phyloP scores from a whole-genome alignment of 2,329 filamentous ascomycete species.

The Falciphora oryzae region DNA sequence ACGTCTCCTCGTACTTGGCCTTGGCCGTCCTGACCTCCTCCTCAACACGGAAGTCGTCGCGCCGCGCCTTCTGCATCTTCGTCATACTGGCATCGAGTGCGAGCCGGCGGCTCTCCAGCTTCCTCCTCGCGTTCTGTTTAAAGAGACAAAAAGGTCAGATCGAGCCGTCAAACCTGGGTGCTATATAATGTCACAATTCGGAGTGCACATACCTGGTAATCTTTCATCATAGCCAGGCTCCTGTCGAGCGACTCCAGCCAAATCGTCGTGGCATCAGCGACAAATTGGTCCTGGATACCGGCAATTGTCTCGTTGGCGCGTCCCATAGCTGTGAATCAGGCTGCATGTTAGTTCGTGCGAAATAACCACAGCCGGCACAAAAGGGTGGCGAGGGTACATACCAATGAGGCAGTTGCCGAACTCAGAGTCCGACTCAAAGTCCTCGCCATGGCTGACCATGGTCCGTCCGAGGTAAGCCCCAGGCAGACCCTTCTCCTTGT shows the following conservation, averaged over 20 bases:
- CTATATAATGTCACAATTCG: not conserved
- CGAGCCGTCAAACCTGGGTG: not conserved
- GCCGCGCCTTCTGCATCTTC: conserved; percentile 91
- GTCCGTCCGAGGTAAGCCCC: conserved; percentile 73
- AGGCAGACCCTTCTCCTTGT: conserved; percentile 81
- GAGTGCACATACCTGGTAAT: conserved; percentile 69
- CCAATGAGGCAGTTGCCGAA: conserved; percentile 76
- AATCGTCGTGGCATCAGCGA: conserved; percentile 67
- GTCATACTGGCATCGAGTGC: conserved; percentile 85
- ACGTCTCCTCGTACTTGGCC: conserved; percentile 93
- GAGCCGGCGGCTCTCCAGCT: conserved; percentile 82
- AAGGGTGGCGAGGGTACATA: not conserved
- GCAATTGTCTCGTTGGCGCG: conserved; percentile 84
- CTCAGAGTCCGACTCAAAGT: conserved; percentile 85
- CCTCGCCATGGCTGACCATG: conserved; percentile 86
- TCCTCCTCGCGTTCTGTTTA: conserved; percentile 71
- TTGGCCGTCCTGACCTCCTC: conserved; percentile 88
- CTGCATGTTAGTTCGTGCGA: not conserved
- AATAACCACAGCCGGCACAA: not conserved
- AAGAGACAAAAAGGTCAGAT: not conserved
- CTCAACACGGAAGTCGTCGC: conserved; percentile 87
- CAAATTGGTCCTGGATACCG: conserved; percentile 77
- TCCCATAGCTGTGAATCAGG: conserved; percentile 50
- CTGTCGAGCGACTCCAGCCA: conserved; percentile 93
- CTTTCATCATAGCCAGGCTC: conserved; percentile 90